These are phyloP conservation scores for Dactylellina sp. DNA, from an alignment of 2,329 filamentous ascomycete genomes.

Conservation along the genomic window DNA sequence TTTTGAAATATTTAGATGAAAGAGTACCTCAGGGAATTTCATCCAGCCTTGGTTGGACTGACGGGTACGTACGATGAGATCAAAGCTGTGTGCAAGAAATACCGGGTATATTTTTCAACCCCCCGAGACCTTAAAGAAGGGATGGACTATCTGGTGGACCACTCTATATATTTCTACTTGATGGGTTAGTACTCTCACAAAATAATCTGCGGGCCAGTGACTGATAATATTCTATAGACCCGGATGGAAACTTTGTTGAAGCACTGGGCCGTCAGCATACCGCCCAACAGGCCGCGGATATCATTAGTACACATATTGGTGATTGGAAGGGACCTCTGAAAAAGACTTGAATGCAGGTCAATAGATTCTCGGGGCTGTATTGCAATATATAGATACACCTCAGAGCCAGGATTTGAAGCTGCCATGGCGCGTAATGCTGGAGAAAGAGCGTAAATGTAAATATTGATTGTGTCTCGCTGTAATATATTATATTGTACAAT, in stretches of 20 bases:
- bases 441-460: too few relatives aligned
- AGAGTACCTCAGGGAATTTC: constrained; percentile 90
- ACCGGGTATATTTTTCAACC: constrained; percentile 96
- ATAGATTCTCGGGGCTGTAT: too few relatives aligned
- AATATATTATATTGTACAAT: not conserved
- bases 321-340: constrained; percentile 72
- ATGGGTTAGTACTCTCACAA: constrained; percentile 72
- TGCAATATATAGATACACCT: too few relatives aligned
- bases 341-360: constrained; percentile 17
- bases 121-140: constrained; percentile 87
- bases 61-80: constrained; percentile 95
- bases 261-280: constrained; percentile 95
- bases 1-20: constrained; percentile 68
- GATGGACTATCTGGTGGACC: constrained; percentile 96
- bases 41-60: constrained; percentile 83
- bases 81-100: constrained; percentile 93
- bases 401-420: not conserved
- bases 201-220: not conserved
- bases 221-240: constrained; percentile 70
- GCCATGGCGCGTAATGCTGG: too few relatives aligned
- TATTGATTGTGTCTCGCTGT: not conserved
- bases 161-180: constrained; percentile 99
- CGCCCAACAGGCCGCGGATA: constrained; percentile 81
- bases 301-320: constrained; percentile 87
- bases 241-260: constrained; percentile 97